phyloP scores from a whole-genome alignment of 106 monocot genomes.

The Apostasia shenzhenica region DNA sequence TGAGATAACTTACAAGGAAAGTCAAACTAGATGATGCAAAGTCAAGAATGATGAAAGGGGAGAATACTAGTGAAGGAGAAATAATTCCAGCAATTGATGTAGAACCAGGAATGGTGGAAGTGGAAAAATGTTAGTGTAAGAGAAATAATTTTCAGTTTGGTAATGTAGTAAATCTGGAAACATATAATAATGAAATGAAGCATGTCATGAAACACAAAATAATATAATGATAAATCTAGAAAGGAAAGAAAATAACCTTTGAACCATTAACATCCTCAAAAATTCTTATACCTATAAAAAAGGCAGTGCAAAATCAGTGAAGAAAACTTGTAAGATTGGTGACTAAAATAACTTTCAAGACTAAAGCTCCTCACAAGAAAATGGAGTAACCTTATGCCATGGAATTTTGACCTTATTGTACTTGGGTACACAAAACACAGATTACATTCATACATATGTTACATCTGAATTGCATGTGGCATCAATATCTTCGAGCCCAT shows the following conservation, averaged over 20 bases:
- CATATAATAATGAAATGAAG: no score
- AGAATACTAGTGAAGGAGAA: no score
- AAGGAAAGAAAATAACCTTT: constrained; percentile 33
- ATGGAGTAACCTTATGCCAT: background rate
- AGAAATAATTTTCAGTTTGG: no score
- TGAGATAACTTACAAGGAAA: background rate
- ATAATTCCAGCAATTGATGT: no score
- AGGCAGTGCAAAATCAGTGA: constrained; percentile 4
- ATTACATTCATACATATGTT: background rate
- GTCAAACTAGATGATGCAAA: no score
- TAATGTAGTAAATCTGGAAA: no score
- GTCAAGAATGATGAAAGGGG: no score
- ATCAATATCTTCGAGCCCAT: background rate
- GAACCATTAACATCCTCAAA: constrained; percentile 56
- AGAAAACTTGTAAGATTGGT: background rate
- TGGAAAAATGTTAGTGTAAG: no score
- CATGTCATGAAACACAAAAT: background rate
- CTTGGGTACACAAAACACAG: background rate
- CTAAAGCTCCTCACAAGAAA: background rate
- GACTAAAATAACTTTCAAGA: background rate
- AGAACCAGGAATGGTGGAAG: no score
- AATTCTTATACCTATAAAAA: constrained; percentile 66
- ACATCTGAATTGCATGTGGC: background rate
- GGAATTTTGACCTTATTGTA: background rate
- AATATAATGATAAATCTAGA: background rate